Evolutionary conservation across 306 rosid genomes (phyloP).

Genomic region (Lathyrus sativus): DNA sequence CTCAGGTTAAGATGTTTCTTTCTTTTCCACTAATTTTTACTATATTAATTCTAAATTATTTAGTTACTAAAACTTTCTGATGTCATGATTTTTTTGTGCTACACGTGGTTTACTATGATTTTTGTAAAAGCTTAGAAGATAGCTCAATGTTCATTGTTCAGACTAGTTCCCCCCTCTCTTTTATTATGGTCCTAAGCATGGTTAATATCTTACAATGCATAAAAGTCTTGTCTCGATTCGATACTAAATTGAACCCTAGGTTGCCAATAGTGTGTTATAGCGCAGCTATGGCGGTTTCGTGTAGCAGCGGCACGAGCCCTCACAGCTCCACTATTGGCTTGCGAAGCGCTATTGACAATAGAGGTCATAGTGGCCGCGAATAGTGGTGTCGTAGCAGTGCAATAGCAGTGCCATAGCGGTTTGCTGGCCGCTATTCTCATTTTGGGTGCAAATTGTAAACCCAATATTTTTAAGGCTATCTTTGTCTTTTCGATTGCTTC

Average conservation of each 20-base stretch:
- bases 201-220: neutral
- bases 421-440: too few species aligned
- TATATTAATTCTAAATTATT: neutral
- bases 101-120: neutral
- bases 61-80: neutral
- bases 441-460: too few species aligned
- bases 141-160: neutral
- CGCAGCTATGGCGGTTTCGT: too few species aligned
- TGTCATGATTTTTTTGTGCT: neutral
- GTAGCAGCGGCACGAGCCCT: too few species aligned
- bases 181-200: neutral
- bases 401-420: too few species aligned
- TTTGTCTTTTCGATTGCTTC: too few species aligned
- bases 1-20: neutral
- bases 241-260: neutral
- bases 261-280: too few species aligned
- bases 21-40: neutral
- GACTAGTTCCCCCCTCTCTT: neutral
- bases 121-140: neutral
- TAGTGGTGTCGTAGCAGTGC: too few species aligned
- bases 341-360: too few species aligned
- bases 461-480: too few species aligned
- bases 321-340: too few species aligned
- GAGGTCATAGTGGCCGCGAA: too few species aligned
- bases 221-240: neutral